Evolutionary conservation across 805 yeast genomes (phyloP), one percentile per base, ranked within the genome.

Genomic region (Saccharomycopsis sp.): DNA sequence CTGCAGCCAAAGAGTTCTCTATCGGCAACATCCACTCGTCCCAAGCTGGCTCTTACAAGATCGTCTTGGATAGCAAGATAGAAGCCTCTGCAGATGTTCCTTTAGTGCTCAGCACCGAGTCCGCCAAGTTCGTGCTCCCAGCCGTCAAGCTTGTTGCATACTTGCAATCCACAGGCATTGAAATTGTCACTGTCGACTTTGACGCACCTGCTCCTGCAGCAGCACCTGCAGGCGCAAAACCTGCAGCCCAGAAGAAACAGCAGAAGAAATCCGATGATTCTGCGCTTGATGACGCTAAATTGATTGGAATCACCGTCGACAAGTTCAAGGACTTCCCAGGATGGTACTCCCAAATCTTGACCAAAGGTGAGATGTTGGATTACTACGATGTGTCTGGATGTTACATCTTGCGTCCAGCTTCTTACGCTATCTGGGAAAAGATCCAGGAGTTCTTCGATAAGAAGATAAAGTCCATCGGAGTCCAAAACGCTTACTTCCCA

Each of bases 331-430:
- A 94, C 72, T 94, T 94, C 79, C 85, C 99, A 62, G 84, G 91
- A 56, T 94, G 99, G 99, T 94, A 94, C 78, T 92, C 92, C 68
- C 99, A 94, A 78, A 86, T 96, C 60, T 81, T 92, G 65, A 88
- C 96, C 68, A 94, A 94, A 76, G 96, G 97, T 75, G 99, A 94
- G 75, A 89, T 96, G 97, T 81, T 94, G 68, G 99, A 96, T 72
- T 94, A 94, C 79, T 94, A 94, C 71, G 99, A 96, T 71, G 98
- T 94, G 55, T 91, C 97, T 56, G 99, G 99, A 67, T 94, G 99
- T 79, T 94, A 94, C 74, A 94, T 94, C 68, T 78, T 94, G 80
- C 87, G 97, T 75, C 99, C 99, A 58, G 88, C 92, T 66, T 92
- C 98, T 8, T 94, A 90, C 73, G 76, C 85, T 60, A 84, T 94